These are phyloP conservation scores for Lentinula sp. DNA, from an alignment of 768 basidiomycete species.

Conservation along the genomic window DNA sequence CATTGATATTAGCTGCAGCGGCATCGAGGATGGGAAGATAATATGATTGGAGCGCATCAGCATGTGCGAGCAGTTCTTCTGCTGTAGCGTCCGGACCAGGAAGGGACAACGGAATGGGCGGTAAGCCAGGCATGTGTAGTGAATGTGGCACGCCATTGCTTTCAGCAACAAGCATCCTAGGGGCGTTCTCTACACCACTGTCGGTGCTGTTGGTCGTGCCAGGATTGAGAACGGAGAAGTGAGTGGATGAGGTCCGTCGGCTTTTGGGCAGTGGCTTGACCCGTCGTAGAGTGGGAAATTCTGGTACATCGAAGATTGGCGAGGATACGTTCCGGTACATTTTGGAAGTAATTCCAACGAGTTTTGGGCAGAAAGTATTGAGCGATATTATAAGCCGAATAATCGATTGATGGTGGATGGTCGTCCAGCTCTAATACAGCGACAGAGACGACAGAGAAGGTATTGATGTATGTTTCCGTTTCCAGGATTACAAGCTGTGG, in stretches of 20 bases:
- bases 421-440: neutral
- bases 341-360: neutral
- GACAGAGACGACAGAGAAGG: neutral
- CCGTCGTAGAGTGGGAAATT: slow-evolving; percentile 55
- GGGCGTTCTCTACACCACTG: neutral
- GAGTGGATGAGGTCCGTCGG: slow-evolving; percentile 28
- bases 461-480: neutral
- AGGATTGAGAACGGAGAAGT: neutral
- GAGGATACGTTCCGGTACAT: slow-evolving; percentile 15
- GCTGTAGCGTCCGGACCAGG: slow-evolving; percentile 40
- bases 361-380: neutral
- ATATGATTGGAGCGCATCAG: slow-evolving; percentile 50
- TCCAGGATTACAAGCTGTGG: neutral
- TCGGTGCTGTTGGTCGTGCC: neutral
- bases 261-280: slow-evolving; percentile 80
- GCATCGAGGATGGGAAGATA: slow-evolving; percentile 50
- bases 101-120: slow-evolving; percentile 22
- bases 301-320: slow-evolving; percentile 59
- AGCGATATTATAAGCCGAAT: neutral
- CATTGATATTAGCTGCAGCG: slow-evolving; percentile 3
- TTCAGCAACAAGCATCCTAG: neutral
- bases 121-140: neutral
- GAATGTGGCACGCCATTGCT: neutral
- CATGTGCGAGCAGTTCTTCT: slow-evolving; percentile 54
- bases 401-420: neutral